A percentile compares a stretch with the other conserved stretches of the same genome.
These are phyloP conservation scores for Acorus calamus DNA, from an alignment of 106 monocot genomes.

Conservation along the genomic window DNA sequence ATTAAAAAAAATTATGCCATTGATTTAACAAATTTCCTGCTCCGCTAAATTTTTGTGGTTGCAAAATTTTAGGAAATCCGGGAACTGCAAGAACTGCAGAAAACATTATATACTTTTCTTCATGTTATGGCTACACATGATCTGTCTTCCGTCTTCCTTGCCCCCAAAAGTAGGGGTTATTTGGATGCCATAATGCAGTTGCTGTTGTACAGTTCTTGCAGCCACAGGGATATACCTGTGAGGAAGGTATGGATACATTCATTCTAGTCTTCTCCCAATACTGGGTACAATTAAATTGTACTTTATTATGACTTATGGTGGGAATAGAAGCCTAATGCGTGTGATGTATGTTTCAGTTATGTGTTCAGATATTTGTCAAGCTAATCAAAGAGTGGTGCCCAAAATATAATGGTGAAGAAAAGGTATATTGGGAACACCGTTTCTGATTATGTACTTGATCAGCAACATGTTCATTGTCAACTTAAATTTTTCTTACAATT, in stretches of 20 bases:
- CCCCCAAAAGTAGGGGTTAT: conserved; percentile 46
- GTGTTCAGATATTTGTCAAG: conserved; percentile 74
- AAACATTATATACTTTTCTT: conserved; percentile 70
- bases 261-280: too few species aligned
- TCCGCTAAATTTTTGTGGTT: background rate
- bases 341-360: conserved; percentile 36
- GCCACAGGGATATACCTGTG: conserved; percentile 65
- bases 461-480: background rate
- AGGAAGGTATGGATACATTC: conserved; percentile 46
- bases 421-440: conserved; percentile 31
- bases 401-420: conserved; percentile 54
- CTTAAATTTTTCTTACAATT: background rate
- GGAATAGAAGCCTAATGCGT: background rate
- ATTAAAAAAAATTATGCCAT: background rate
- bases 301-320: background rate
- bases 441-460: background rate
- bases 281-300: too few species aligned
- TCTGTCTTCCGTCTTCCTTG: conserved; percentile 71
- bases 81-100: conserved; percentile 85
- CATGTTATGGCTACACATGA: conserved; percentile 73
- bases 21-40: too few species aligned
- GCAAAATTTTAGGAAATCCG: conserved; percentile 60
- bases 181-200: conserved; percentile 77
- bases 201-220: conserved; percentile 58
- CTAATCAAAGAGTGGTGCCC: conserved; percentile 86